Evolutionary conservation across 495 filamentous ascomycete genomes (phyloP).

Genomic region (Copromyces sp.): DNA sequence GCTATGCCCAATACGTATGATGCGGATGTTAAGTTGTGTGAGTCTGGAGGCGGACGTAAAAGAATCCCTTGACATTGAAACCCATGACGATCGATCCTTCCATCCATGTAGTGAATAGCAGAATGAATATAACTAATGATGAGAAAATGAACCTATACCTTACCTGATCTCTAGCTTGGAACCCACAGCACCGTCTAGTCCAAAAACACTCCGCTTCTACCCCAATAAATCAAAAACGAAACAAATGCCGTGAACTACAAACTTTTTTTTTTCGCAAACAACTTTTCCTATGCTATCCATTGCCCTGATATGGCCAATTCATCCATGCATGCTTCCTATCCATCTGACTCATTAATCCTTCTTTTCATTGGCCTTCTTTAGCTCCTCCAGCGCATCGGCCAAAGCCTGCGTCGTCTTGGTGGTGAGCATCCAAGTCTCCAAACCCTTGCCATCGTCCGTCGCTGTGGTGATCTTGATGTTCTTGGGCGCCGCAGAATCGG

Average conservation of each 20-base stretch:
- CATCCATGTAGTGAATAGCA: background rate
- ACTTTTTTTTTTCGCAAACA: background rate
- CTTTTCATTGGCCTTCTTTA: slow-evolving; percentile 39
- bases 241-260: background rate
- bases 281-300: background rate
- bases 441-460: slow-evolving; percentile 34
- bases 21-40: background rate
- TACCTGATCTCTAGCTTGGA: background rate
- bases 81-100: background rate
- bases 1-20: background rate
- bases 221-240: background rate
- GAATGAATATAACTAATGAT: background rate
- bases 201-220: background rate
- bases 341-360: slow-evolving; percentile 1
- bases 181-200: background rate
- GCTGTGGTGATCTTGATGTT: slow-evolving; percentile 48
- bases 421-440: slow-evolving; percentile 56
- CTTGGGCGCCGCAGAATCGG: slow-evolving; percentile 32
- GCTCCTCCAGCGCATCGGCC: slow-evolving; percentile 35
- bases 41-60: background rate
- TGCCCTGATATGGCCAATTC: background rate
- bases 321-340: background rate
- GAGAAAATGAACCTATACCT: background rate
- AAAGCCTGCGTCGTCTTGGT: slow-evolving; percentile 45
- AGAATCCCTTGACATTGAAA: background rate